phyloP scores from a whole-genome alignment of 352 stramenopile species.

The Phytophthora macrochlamydospora region DNA sequence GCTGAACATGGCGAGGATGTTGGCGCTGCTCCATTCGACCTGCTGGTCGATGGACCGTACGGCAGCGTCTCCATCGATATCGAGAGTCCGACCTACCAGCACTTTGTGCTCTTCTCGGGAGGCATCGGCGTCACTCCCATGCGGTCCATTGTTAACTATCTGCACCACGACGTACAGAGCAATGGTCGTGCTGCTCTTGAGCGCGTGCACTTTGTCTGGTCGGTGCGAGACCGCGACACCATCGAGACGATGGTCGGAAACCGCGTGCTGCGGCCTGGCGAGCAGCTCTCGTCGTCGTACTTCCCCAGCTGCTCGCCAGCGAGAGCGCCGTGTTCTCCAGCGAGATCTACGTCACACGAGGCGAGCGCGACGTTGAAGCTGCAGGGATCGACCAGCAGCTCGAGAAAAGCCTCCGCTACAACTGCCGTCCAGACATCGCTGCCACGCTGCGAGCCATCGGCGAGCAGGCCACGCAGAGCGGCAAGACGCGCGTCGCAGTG shows the following conservation, averaged over 20 bases:
- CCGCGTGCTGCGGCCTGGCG: background rate
- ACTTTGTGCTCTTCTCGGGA: conserved; percentile 46
- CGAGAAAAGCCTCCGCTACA: conserved; percentile 21
- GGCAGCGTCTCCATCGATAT: conserved; percentile 46
- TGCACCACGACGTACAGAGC: conserved; percentile 21
- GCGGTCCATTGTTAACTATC: conserved; percentile 36
- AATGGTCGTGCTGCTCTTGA: background rate
- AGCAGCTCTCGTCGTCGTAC: conserved; percentile 5
- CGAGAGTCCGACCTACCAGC: conserved; percentile 34
- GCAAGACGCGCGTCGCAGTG: conserved; percentile 40
- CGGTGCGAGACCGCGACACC: conserved; percentile 7
- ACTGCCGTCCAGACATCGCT: conserved; percentile 31
- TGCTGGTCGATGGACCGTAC: conserved; percentile 54
- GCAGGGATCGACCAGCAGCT: conserved; percentile 29
- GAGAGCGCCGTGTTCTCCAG: conserved; percentile 30
- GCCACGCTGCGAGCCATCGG: conserved; percentile 32
- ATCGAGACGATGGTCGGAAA: background rate
- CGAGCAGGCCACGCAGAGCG: conserved; percentile 30
- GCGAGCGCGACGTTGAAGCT: conserved; percentile 31
- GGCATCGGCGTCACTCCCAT: conserved; percentile 53
- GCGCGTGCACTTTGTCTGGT: background rate
- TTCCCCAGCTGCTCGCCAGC: conserved; percentile 25
- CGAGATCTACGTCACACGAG: conserved; percentile 43
- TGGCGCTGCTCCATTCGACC: conserved; percentile 6
- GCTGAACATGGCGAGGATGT: background rate